A percentile compares a stretch with the other conserved stretches of the same genome.
Evolutionary conservation across 163 green algal genomes (phyloP).

Genomic region (Picocystis sp.): DNA sequence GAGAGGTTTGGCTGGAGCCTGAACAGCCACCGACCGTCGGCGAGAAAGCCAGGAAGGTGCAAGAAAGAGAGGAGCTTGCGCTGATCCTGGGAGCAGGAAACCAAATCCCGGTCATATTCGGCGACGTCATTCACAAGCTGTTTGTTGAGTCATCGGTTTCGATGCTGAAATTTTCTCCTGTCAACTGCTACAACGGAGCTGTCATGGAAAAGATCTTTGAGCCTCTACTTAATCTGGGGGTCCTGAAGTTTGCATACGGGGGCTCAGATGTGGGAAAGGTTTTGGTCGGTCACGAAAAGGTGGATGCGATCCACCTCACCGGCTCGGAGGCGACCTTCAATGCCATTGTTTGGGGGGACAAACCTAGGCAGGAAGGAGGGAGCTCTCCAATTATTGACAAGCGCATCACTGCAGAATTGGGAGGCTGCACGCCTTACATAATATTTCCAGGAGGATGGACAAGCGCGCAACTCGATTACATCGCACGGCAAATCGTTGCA

Average conservation of each 20-base stretch:
- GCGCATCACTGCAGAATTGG: slow-evolving; percentile 56
- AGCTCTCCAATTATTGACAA: slow-evolving; percentile 23
- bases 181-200: slow-evolving; percentile 46
- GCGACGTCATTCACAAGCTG: slow-evolving; percentile 72
- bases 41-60: background rate
- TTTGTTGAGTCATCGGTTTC: slow-evolving; percentile 44
- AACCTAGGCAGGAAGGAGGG: background rate
- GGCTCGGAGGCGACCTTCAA: slow-evolving; percentile 56
- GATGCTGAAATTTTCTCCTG: slow-evolving; percentile 68
- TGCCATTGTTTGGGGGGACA: slow-evolving; percentile 37
- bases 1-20: slow-evolving; percentile 8
- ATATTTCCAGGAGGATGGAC: slow-evolving; percentile 53
- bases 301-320: slow-evolving; percentile 57
- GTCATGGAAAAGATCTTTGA: slow-evolving; percentile 21
- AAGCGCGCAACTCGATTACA: slow-evolving; percentile 42
- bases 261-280: slow-evolving; percentile 29
- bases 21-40: background rate
- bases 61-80: background rate
- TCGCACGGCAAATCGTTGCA: slow-evolving; percentile 37
- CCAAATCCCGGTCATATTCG: slow-evolving; percentile 35
- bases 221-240: slow-evolving; percentile 44
- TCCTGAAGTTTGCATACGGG: slow-evolving; percentile 54
- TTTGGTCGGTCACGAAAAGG: background rate
- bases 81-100: slow-evolving; percentile 33
- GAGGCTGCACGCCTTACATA: slow-evolving; percentile 72